Base-by-base conservation (phyloP, 495 filamentous ascomycete species). In the Friedmanniomyces endolithicus region DNA sequence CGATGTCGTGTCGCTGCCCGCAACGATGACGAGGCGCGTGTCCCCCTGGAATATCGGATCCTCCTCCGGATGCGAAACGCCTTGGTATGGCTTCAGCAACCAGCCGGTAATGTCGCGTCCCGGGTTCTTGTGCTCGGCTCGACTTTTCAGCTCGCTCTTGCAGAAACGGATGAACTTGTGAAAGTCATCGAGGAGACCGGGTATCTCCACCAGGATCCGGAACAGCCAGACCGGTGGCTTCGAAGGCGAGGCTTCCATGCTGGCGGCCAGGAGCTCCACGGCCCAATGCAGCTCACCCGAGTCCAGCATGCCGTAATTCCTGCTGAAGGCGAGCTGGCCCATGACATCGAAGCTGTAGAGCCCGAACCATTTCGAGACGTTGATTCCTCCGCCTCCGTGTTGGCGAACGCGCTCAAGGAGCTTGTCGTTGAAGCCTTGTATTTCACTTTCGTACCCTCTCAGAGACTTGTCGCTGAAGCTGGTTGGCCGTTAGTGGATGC, bases 331-430 rank as follows among this genome's bases (percentile, higher is more conserved):
- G 2, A 72, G 56, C 23, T 69, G 63, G 17, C 67, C 69, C 59
- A 71, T 69, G 23, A 70, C 60, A 52, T 73, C 71, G 43, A 73
- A 68, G 11, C 55, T 53, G 27, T 58, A 66, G 33, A 65, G 66
- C 47, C 68, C 69, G 37, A 67, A 67, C 70, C 68, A 73, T n/a
- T 63, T 44, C 0, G 52, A 59, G 17, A 70, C 55, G 49, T 74
- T 61, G 2, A 71, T 55, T 1, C 63, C 47, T 17, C 48, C 58
- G 17, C 64, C 67, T 17, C 54, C 19, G 27, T 22, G 45, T 11
- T 46, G 44, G 2, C 62, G 50, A 6, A 74, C 53, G 0, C 53
- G 55, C 11, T 57, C 45, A 0, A 71, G 46, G 0, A 75, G 65
- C 43, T 70, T 56, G 16, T 64, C 35, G 1, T 61, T 58, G 52